A percentile compares a stretch with the other conserved stretches of the same genome.
Evolutionary conservation across 148 eudicot species (phyloP).

Genomic region (Rhododendron henanense): DNA sequence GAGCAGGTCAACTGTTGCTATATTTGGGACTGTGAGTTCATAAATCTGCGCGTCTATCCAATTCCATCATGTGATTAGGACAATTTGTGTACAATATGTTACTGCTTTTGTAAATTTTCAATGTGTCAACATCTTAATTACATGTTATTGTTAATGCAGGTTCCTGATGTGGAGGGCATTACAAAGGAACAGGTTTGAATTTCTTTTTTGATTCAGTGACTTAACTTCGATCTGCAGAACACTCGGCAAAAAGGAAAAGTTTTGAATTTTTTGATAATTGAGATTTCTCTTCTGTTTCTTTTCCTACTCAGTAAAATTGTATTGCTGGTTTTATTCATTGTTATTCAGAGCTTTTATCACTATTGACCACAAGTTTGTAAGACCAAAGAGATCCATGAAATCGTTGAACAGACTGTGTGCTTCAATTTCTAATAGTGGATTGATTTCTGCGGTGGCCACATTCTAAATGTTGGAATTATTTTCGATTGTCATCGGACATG

Average conservation of each 20-base stretch:
- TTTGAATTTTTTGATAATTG: not conserved
- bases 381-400: not conserved
- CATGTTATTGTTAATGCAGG: conserved; percentile 36
- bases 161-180: conserved; percentile 24
- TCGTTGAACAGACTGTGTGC: not conserved
- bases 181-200: conserved; percentile 52
- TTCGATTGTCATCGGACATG: not conserved
- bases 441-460: not conserved
- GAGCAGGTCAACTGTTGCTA: conserved; percentile 54
- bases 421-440: not conserved
- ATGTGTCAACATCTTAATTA: not conserved
- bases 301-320: not conserved
- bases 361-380: not conserved
- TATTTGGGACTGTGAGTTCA: conserved; percentile 76
- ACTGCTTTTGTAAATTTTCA: not conserved
- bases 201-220: not conserved
- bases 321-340: not conserved
- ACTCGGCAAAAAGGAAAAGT: not conserved
- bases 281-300: not conserved
- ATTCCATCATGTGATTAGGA: not conserved
- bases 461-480: not conserved
- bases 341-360: not conserved
- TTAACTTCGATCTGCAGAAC: not conserved
- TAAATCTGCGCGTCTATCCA: not conserved
- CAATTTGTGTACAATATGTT: not conserved